These are phyloP conservation scores for Microsporum ferrugineum DNA, from an alignment of 2,329 filamentous ascomycete genomes.

Conservation along the genomic window DNA sequence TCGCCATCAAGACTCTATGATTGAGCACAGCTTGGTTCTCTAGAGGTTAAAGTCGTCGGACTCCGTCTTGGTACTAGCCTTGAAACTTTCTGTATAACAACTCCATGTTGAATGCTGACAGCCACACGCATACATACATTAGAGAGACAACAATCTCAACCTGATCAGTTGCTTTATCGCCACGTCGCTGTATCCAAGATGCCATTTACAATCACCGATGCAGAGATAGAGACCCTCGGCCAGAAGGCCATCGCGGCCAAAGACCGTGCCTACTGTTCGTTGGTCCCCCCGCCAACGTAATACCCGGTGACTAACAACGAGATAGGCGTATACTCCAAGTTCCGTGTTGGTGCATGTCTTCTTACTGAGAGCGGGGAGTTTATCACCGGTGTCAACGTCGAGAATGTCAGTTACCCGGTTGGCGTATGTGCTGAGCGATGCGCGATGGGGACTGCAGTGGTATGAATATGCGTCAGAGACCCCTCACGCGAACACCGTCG, in stretches of 20 bases:
- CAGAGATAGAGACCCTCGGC: slow-evolving; percentile 55
- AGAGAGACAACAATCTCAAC: not conserved
- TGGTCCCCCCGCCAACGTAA: not conserved
- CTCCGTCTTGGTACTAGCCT: not conserved
- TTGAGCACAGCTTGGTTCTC: not conserved
- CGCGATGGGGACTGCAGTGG: slow-evolving; percentile 70
- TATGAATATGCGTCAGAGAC: slow-evolving; percentile 13
- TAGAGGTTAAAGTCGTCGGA: not conserved
- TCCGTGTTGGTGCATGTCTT: slow-evolving; percentile 77
- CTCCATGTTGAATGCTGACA: not conserved
- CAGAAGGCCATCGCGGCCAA: slow-evolving; percentile 59
- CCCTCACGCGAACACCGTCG: not conserved
- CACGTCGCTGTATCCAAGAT: not conserved
- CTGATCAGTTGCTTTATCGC: not conserved
- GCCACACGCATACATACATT: no score
- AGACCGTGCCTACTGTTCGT: slow-evolving; percentile 64
- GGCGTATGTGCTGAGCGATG: slow-evolving; percentile 92
- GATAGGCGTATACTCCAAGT: slow-evolving; percentile 70
- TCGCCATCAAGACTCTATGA: not conserved
- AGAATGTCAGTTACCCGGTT: slow-evolving; percentile 87
- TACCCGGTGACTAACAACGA: not conserved
- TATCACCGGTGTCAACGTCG: slow-evolving; percentile 73
- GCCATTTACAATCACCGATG: slow-evolving; percentile 38
- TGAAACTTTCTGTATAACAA: not conserved
- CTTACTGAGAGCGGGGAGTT: slow-evolving; percentile 48